Evolutionary conservation across 345 rosid species (phyloP).

Genomic region (Populus alba): DNA sequence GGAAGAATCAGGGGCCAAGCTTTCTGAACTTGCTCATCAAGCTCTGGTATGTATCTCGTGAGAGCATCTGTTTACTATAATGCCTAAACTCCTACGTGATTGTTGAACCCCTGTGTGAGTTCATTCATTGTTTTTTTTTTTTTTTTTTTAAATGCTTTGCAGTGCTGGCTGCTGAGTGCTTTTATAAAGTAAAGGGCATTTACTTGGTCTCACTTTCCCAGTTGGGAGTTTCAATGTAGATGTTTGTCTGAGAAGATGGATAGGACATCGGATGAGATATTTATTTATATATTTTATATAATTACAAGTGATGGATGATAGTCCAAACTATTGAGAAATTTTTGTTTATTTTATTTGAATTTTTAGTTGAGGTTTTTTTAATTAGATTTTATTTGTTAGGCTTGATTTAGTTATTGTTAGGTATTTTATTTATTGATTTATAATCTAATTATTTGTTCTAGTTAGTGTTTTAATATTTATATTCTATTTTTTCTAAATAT

Average conservation of each 20-base stretch:
- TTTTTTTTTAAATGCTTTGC: background rate
- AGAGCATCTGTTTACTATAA: background rate
- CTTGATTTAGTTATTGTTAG: too few relatives aligned
- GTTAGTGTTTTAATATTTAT: too few relatives aligned
- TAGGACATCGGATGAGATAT: too few relatives aligned
- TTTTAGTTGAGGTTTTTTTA: too few relatives aligned
- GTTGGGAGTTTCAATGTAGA: background rate
- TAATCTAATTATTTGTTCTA: too few relatives aligned
- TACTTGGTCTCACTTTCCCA: background rate
- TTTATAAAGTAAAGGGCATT: background rate
- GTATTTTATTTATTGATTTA: too few relatives aligned
- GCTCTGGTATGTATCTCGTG: conserved; percentile 63
- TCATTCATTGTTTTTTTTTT: background rate
- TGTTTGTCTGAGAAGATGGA: background rate
- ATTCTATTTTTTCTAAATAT: too few relatives aligned
- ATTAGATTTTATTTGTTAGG: too few relatives aligned
- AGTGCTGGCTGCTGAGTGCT: background rate
- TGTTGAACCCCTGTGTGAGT: background rate
- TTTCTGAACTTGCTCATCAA: conserved; percentile 82
- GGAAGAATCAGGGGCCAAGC: conserved; percentile 99
- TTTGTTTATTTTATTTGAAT: too few relatives aligned
- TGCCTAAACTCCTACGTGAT: background rate
- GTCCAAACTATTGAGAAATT: too few relatives aligned
- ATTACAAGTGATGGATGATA: too few relatives aligned
- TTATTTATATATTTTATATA: too few relatives aligned